phyloP scores from a whole-genome alignment of 768 basidiomycete species.

The Pleurotus citrinopileatus region DNA sequence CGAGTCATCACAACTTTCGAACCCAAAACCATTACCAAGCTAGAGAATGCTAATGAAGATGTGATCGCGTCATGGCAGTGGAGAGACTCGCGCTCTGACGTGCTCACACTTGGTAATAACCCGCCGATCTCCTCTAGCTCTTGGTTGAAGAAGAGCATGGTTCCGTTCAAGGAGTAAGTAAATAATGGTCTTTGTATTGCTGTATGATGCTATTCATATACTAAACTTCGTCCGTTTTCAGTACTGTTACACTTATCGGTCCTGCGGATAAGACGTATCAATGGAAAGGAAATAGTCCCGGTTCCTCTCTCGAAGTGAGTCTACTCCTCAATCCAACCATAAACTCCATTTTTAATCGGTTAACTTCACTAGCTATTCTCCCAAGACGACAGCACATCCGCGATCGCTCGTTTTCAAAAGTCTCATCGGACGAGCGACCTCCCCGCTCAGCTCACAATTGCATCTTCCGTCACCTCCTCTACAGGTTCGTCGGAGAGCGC shows the following conservation, averaged over 20 bases:
- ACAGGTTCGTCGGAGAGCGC: constrained; percentile 25
- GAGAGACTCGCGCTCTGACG: constrained; percentile 34
- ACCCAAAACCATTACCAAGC: constrained; percentile 27
- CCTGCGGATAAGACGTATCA: constrained; percentile 30
- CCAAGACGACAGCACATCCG: constrained; percentile 28
- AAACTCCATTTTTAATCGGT: not conserved
- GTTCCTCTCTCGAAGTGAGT: constrained; percentile 31
- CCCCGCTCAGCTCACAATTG: constrained; percentile 31
- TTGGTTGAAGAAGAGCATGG: constrained; percentile 38
- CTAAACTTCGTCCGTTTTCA: constrained; percentile 15
- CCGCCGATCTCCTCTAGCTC: constrained; percentile 27
- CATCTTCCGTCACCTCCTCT: not conserved
- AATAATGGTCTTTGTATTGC: not conserved
- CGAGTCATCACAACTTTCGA: constrained; percentile 31
- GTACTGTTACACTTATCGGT: constrained; percentile 35
- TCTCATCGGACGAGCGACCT: constrained; percentile 18
- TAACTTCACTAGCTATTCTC: constrained; percentile 29
- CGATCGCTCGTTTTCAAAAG: constrained; percentile 35
- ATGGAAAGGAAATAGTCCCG: constrained; percentile 39
- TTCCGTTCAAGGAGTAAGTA: constrained; percentile 39
- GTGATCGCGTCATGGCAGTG: constrained; percentile 36
- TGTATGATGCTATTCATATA: not conserved
- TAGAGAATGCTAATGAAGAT: constrained; percentile 28
- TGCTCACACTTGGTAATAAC: constrained; percentile 31
- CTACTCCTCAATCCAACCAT: not conserved